Base-by-base conservation (phyloP, 2,329 filamentous ascomycete species). In the Torrubiellomyces zombiae region DNA sequence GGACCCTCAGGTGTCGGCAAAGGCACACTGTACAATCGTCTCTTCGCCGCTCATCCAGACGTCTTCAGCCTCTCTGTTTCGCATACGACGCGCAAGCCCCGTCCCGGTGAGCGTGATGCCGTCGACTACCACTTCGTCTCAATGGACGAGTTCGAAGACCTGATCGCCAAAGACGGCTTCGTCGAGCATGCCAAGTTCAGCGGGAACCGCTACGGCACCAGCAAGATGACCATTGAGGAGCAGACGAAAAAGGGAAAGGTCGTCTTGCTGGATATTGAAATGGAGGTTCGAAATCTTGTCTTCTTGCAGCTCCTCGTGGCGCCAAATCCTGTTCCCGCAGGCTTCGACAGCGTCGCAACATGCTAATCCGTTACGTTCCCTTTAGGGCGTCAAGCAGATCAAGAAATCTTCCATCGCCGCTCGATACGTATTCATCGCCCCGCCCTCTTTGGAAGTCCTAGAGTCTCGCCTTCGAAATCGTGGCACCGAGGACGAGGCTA, bases 191-290 rank as follows among this genome's bases (percentile, higher is more conserved):
- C 85, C 27, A 59, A 76, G 47, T 94, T 93, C 48, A 74, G 82
- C 20, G 74, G 71, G 27, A 93, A 94, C 55, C 59, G 70, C 43
- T 94, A 94, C 54, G 85, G 85, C 28, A 93, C 83, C 5, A 80
- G 71, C 46, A 73, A 81, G 43, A 61, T 65, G 50, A 81, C 81
- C 15, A 81, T 93, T 34, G 66, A 75, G 49, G 70, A 80, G 42
- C 73, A 85, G 47, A 66, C 66, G 3, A 65, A 68, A 32, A 69
- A 74, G 53, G 75, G 73, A 11, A 65, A 63, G 42, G 69, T 83
- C 20, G 86, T 85, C 32, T 72, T 94, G 23, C 58, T 94, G 38
- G 86, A 95, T 49, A 95, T 94, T 45, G 86, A 94, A 63, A 93
- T 94, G 81, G 83, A 93, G 68, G 74, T 76, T 47, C 17, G 55